Conservation (phyloP, 495 filamentous ascomycete species). For the Ascobolus immersus region DNA sequence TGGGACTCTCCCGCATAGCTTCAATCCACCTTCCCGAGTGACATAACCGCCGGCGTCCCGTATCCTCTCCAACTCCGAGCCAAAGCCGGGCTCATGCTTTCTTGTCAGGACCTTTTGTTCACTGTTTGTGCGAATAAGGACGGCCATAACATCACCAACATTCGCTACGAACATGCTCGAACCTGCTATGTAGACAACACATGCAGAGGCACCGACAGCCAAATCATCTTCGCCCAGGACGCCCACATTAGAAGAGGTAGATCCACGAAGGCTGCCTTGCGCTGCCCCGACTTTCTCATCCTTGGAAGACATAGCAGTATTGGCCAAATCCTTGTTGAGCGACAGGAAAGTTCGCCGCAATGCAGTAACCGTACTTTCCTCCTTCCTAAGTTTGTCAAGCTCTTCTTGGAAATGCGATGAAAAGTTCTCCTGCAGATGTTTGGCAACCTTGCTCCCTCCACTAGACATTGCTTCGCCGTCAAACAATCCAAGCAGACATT, state of each 20-base stretch:
- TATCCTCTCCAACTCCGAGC: constrained; percentile 61
- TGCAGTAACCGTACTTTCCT: constrained; percentile 59
- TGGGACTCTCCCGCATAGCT: constrained; percentile 69
- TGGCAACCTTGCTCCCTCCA: constrained; percentile 81
- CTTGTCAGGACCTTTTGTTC: constrained; percentile 52
- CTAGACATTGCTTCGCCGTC: constrained; percentile 67
- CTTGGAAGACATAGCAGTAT: constrained; percentile 53
- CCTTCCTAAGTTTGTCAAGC: constrained; percentile 36
- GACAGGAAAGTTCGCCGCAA: constrained; percentile 63
- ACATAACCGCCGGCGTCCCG: constrained; percentile 89
- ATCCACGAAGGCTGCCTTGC: constrained; percentile 23
- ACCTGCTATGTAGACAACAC: constrained; percentile 64
- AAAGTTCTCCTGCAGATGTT: constrained; percentile 88
- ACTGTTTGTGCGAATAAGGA: constrained; percentile 73
- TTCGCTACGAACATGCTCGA: constrained; percentile 88
- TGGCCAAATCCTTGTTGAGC: constrained; percentile 83
- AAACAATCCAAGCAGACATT: constrained; percentile 79
- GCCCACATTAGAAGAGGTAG: constrained; percentile 42
- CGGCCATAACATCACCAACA: constrained; percentile 79
- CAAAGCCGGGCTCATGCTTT: constrained; percentile 77
- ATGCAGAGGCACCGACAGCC: constrained; percentile 69
- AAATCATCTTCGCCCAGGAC: constrained; percentile 69
- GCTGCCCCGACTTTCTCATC: constrained; percentile 36
- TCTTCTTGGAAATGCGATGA: constrained; percentile 59
- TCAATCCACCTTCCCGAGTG: constrained; percentile 74